These are phyloP conservation scores for Acacia melanoxylon DNA, from an alignment of 306 rosid genomes.

Conservation along the genomic window DNA sequence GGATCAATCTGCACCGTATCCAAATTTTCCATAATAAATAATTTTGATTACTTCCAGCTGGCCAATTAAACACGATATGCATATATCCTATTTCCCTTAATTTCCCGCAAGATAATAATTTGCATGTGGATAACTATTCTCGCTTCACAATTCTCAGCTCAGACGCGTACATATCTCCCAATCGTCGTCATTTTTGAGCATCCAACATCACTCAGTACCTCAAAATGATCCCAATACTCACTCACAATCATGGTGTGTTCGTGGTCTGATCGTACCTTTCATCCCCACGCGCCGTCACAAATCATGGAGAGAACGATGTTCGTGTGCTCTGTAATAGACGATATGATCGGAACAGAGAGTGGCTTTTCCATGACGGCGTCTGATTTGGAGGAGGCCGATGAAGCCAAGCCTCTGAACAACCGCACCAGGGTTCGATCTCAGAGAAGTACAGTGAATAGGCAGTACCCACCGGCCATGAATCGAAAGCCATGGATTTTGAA, in stretches of 20 bases:
- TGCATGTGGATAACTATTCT: neutral
- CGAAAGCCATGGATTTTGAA: conserved; percentile 44
- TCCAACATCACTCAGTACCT: conserved; percentile 29
- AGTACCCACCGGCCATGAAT: conserved; percentile 47
- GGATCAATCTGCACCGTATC: neutral
- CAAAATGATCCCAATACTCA: conserved; percentile 31
- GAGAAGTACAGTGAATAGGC: neutral
- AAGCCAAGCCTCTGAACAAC: neutral
- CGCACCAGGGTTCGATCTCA: neutral
- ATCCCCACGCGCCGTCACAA: neutral
- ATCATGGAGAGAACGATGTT: neutral
- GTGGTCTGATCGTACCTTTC: neutral
- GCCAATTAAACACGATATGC: neutral
- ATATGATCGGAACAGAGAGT: conserved; percentile 54
- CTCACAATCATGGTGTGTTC: neutral
- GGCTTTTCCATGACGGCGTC: conserved; percentile 29
- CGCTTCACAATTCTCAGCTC: neutral
- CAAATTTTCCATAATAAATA: neutral
- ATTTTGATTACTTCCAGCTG: neutral
- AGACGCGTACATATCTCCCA: conserved; percentile 14
- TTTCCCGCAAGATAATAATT: neutral
- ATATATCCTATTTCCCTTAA: neutral
- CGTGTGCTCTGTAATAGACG: conserved; percentile 21
- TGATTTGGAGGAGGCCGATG: neutral
- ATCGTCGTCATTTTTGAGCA: neutral